Conservation (phyloP, 306 rosid species). For the Alnus rubra region DNA sequence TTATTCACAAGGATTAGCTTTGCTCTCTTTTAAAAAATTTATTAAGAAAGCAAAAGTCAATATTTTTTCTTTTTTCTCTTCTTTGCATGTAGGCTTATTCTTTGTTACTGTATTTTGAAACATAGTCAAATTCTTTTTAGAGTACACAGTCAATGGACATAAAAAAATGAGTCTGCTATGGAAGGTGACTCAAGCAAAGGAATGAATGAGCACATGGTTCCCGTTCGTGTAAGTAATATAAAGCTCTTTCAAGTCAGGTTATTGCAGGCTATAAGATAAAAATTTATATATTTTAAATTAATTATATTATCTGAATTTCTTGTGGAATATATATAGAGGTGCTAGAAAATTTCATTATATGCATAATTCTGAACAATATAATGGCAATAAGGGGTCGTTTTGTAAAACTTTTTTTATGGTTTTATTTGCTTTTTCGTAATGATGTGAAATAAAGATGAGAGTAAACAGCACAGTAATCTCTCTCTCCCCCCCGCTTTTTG, state of each 20-base stretch:
- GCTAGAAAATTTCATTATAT: no score
- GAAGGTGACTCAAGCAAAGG: constrained; percentile 88
- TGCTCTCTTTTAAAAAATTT: neutral
- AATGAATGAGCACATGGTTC: constrained; percentile 66
- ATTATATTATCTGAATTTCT: no score
- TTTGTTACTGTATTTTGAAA: neutral
- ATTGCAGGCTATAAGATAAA: neutral
- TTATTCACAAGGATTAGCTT: neutral
- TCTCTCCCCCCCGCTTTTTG: neutral
- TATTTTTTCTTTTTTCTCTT: neutral
- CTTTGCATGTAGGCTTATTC: neutral
- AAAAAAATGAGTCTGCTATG: constrained; percentile 63
- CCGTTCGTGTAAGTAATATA: constrained; percentile 52
- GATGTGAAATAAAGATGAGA: neutral
- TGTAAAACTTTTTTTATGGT: neutral
- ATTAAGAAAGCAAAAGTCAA: neutral
- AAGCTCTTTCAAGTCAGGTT: constrained; percentile 9
- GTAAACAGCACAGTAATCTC: neutral
- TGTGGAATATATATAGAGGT: no score
- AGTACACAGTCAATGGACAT: constrained; percentile 43
- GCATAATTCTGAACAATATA: no score
- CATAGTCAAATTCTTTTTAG: neutral
- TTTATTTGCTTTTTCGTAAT: neutral
- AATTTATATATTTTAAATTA: no score
- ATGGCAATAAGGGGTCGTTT: neutral